Evolutionary conservation across 2,329 filamentous ascomycete genomes (phyloP), one percentile per base, ranked within the genome.

Genomic region (Fusarium sp.): DNA sequence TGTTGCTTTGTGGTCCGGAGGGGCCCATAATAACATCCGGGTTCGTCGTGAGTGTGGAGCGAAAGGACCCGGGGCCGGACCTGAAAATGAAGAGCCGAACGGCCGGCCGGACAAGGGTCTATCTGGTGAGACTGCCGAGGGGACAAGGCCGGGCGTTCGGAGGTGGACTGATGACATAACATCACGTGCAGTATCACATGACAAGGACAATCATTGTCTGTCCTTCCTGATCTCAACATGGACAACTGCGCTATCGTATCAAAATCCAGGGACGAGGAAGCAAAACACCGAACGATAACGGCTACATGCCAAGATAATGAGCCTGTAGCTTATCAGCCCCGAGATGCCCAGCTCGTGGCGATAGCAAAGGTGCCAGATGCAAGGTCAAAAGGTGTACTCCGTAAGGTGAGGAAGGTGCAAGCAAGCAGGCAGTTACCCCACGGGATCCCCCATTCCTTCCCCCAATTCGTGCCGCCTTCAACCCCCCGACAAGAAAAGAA

Each of bases 381-480:
- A 37, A 36, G 43, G 50, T 36, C 23, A 7, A 60, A 58, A 36
- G 30, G 23, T 23, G 23, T 23, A 23, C 23, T 23, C 23, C 23
- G 23, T 23, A 23, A 23, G 23, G 23, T 5, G 23, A 23, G 23
- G 23, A 43, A 43, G 13, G 13, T 46, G 30, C 23, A 50, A 47
- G 55, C 23, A 48, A 48, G 18, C 18, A 23, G 65, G 64, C 68
- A 72, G 64, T 63, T 72, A 65, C 68, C 71, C 71, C 71, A 47
- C 61, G 61, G 46, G 53, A 64, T 60, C 59, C 59, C 37, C 59
- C 60, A 34, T 68, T 47, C 46, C 16, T 66, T 48, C 56, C 50
- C 36, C 56, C 50, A 65, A 60, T 65, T 65, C 28, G 36, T 34
- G 50, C 50, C 50, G 15, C 40, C 36, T 2, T 41, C 50, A 40